Evolutionary conservation across 169 alveolate genomes (phyloP), one percentile per base, ranked within the genome.

Genomic region (Perkinsus olseni): DNA sequence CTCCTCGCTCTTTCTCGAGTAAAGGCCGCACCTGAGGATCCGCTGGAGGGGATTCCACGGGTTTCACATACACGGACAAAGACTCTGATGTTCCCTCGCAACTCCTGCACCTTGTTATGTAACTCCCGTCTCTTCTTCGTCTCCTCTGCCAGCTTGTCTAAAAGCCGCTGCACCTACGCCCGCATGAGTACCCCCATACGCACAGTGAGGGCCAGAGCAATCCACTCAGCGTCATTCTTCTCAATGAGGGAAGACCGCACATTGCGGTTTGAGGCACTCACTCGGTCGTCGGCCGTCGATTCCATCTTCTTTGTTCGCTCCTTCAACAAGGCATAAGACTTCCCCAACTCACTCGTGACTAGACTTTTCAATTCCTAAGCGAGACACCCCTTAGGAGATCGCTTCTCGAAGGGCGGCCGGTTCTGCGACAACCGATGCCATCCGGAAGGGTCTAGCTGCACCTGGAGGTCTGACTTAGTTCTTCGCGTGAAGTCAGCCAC

Each of bases 11-110:
- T 37, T 40, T 40, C 91, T 74, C 74, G 91, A 74, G 82, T 40
- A 93, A 38, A 8, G 95, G 95, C 21, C 95, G 93, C 13, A 62
- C 82, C 82, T 62, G 82, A 10, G 82, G 82, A 62, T 8, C 82
- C 17, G 31, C 82, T 62, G 82, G 1, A 24, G 1, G 37, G 31
- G 1, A 13, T 62, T 13, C 82, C 34, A 62, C 10, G 82, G 31
- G 13, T 21, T 13, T 21, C 17, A 24, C 82, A 0, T 36, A 94
- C 92, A 31, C 96, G 92, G 34, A 92, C 92, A 91, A 92, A 94
- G 91, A 94, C 96, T 20, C 96, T 93, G 37, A 94, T 91, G 91
- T 94, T 94, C 13, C 96, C 96, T 62, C 94, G 92, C 92, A 94
- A 90, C 92, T 94, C 96, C 95, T 94, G 93, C 74, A 91, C 82